Conservation (phyloP, 306 rosid genomes). For the Vachellia pachyceras region DNA sequence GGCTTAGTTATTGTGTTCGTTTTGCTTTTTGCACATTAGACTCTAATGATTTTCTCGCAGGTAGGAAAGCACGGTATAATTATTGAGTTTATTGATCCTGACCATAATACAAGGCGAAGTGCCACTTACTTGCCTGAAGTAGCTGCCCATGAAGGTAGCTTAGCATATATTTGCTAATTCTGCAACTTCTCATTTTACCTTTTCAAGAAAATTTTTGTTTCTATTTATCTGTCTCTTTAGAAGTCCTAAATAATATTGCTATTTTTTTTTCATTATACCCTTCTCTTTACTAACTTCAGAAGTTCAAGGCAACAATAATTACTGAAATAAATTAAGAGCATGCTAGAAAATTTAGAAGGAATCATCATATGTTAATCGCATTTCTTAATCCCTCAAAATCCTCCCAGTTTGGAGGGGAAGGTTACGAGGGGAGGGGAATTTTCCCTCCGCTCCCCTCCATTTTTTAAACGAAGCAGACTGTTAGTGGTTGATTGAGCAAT, state of each 20-base stretch:
- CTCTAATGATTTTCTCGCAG: conserved; percentile 53
- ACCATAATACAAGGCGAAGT: conserved; percentile 79
- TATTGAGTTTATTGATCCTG: conserved; percentile 89
- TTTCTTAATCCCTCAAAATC: background rate
- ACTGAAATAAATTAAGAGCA: background rate
- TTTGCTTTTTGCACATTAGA: conserved; percentile 37
- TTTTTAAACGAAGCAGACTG: background rate
- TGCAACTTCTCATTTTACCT: background rate
- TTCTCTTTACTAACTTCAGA: background rate
- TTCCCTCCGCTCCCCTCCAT: background rate
- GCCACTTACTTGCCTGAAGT: conserved; percentile 98
- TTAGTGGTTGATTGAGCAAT: background rate
- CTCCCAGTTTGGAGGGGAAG: background rate
- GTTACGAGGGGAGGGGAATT: background rate
- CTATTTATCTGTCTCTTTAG: too few relatives aligned
- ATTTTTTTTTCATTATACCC: background rate
- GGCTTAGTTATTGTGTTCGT: background rate
- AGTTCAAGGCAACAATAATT: background rate
- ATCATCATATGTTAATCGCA: background rate
- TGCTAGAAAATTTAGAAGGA: background rate
- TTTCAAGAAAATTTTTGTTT: background rate
- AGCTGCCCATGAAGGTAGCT: conserved; percentile 91
- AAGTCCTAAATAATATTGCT: background rate
- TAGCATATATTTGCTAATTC: conserved; percentile 35
- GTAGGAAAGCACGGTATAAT: conserved; percentile 95